Percentiles rank a stretch among this genome's conserved stretches.
These are phyloP conservation scores for Rhizopogon vesiculosus DNA, from an alignment of 768 basidiomycete genomes.

Conservation along the genomic window DNA sequence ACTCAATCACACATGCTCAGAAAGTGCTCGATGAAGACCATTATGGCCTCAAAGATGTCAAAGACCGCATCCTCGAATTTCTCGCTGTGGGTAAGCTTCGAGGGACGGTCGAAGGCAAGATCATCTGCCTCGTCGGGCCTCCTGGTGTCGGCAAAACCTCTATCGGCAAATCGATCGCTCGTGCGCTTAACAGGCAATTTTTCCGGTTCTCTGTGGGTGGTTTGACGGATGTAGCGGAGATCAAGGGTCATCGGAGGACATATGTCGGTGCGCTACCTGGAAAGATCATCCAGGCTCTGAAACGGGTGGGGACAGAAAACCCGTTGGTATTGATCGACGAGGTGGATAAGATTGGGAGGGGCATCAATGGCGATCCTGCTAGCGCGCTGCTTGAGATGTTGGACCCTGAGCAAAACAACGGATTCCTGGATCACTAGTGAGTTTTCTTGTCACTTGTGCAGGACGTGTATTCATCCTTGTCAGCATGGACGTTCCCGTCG, in stretches of 20 bases:
- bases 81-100: constrained; percentile 92
- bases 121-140: constrained; percentile 93
- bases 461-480: not conserved
- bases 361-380: constrained; percentile 88
- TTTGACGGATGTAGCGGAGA: constrained; percentile 96
- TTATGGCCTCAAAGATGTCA: constrained; percentile 89
- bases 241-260: constrained; percentile 97
- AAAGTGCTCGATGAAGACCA: constrained; percentile 91
- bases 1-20: constrained; percentile 77
- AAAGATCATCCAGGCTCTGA: constrained; percentile 92
- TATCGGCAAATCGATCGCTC: constrained; percentile 92
- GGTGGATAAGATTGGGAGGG: constrained; percentile 92
- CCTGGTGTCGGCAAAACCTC: constrained; percentile 98
- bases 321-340: constrained; percentile 93
- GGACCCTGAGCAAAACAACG: constrained; percentile 92
- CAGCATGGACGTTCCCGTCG: constrained; percentile 95
- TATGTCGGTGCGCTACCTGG: constrained; percentile 93
- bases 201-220: constrained; percentile 98
- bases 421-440: constrained; percentile 93
- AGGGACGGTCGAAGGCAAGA: constrained; percentile 95
- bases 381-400: constrained; percentile 91
- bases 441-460: constrained; percentile 23
- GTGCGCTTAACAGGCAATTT: constrained; percentile 87
- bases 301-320: constrained; percentile 91
- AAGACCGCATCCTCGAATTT: constrained; percentile 93